Evolutionary conservation across 2,329 filamentous ascomycete genomes (phyloP).

Genomic region (Fusarium lyarnte): DNA sequence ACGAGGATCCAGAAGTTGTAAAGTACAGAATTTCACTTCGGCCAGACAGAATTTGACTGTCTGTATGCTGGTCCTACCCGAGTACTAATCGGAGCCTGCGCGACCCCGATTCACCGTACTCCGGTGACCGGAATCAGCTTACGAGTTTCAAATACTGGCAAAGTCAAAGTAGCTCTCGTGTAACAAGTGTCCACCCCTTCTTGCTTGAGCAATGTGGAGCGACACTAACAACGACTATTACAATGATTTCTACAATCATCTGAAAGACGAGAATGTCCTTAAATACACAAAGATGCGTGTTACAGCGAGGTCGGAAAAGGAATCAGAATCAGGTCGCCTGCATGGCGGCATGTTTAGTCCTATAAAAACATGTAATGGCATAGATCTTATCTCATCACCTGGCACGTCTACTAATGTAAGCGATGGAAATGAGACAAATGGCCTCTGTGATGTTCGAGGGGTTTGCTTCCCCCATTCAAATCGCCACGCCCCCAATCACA

Average conservation of each 20-base stretch:
- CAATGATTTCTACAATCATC: no score
- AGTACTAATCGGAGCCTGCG: neutral
- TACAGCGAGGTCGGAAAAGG: neutral
- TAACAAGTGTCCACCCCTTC: neutral
- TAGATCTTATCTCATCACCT: neutral
- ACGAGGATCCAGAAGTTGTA: neutral
- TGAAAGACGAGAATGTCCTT: no score
- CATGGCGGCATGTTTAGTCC: neutral
- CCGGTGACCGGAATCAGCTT: neutral
- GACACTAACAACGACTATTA: no score
- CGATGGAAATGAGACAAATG: neutral
- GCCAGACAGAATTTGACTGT: neutral
- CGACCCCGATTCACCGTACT: rapidly evolving
- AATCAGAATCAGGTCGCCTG: neutral
- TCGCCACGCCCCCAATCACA: neutral
- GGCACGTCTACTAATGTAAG: neutral
- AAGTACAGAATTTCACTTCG: neutral
- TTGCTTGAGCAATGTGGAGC: no score
- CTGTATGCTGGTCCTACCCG: neutral
- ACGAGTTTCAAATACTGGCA: neutral
- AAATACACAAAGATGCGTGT: neutral
- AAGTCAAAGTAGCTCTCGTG: neutral
- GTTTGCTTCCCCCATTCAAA: rapidly evolving
- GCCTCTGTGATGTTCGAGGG: rapidly evolving
- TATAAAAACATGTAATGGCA: neutral